A percentile compares a stretch with the other conserved stretches of the same genome.
phyloP scores from a whole-genome alignment of 2,329 filamentous ascomycete species.

The Podosphaera fusca region DNA sequence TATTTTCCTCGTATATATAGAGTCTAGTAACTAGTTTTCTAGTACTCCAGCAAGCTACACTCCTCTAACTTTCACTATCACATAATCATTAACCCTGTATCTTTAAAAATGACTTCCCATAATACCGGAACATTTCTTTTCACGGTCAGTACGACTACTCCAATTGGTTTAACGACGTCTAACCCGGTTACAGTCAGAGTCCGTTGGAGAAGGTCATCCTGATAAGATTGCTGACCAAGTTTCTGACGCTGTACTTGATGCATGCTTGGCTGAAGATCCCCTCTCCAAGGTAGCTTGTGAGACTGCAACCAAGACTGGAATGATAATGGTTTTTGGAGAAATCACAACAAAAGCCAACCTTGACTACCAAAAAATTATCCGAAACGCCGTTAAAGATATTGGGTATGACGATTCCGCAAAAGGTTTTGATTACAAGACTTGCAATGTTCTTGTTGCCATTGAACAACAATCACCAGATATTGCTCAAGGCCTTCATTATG shows the following conservation, averaged over 20 bases:
- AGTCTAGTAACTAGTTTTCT: too few relatives aligned
- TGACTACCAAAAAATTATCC: slow-evolving; percentile 97
- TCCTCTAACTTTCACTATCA: too few relatives aligned
- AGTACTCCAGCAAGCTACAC: too few relatives aligned
- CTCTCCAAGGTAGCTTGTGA: slow-evolving; percentile 98
- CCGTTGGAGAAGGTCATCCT: slow-evolving; percentile 74
- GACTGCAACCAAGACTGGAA: slow-evolving; percentile 97
- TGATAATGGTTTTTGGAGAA: slow-evolving; percentile 98
- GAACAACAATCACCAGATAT: slow-evolving; percentile 99
- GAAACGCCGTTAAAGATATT: slow-evolving; percentile 88
- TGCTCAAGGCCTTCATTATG: slow-evolving; percentile 95
- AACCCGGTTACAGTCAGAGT: slow-evolving; percentile 39
- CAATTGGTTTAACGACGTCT: slow-evolving; percentile 2
- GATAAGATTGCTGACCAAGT: slow-evolving; percentile 98
- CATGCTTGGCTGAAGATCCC: slow-evolving; percentile 81
- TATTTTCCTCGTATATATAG: too few relatives aligned
- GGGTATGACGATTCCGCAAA: slow-evolving; percentile 93
- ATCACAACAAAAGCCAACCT: slow-evolving; percentile 90
- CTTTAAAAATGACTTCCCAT: slow-evolving; percentile 15
- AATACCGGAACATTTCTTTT: slow-evolving; percentile 59
- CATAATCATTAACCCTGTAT: neutral
- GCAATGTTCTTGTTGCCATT: slow-evolving; percentile 94
- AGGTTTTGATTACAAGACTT: slow-evolving; percentile 99
- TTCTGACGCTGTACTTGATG: slow-evolving; percentile 94
- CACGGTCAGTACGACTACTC: slow-evolving; percentile 30